Conservation (phyloP, 805 yeast genomes). For the Helenozyma baotianmanensis region DNA sequence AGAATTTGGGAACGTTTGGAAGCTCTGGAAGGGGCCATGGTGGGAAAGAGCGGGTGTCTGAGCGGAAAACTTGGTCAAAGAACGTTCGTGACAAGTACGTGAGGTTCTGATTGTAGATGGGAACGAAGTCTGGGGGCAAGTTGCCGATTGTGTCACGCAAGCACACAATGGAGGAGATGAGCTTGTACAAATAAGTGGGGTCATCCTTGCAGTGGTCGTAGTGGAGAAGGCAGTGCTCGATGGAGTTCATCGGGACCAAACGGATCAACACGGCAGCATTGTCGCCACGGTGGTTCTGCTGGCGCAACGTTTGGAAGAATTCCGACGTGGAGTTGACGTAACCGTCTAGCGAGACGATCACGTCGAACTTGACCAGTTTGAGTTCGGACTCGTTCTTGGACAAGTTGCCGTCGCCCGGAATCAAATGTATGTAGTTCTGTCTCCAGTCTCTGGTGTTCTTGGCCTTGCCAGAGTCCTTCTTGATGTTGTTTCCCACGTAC, state of each 20-base stretch:
- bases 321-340: constrained; percentile 43
- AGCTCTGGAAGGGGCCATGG: constrained; percentile 79
- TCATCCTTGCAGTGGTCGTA: constrained; percentile 27
- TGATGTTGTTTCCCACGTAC: constrained; percentile 59
- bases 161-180: constrained; percentile 79
- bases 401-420: constrained; percentile 36
- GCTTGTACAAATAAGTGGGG: constrained; percentile 50
- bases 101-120: constrained; percentile 65
- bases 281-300: constrained; percentile 25
- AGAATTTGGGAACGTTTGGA: constrained; percentile 56
- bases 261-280: constrained; percentile 54
- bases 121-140: constrained; percentile 73
- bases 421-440: constrained; percentile 31
- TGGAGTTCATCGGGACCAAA: constrained; percentile 71
- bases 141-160: constrained; percentile 77
- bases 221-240: constrained; percentile 70
- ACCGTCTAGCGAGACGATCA: constrained; percentile 61
- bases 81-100: constrained; percentile 55
- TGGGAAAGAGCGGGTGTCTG: constrained; percentile 19
- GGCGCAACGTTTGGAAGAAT: constrained; percentile 23
- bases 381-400: constrained; percentile 19
- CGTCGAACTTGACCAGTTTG: constrained; percentile 42
- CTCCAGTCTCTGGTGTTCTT: constrained; percentile 13
- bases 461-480: constrained; percentile 36
- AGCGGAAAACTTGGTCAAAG: constrained; percentile 40